Base-by-base conservation (phyloP, 306 rosid genomes). In the Vigna hirtella region DNA sequence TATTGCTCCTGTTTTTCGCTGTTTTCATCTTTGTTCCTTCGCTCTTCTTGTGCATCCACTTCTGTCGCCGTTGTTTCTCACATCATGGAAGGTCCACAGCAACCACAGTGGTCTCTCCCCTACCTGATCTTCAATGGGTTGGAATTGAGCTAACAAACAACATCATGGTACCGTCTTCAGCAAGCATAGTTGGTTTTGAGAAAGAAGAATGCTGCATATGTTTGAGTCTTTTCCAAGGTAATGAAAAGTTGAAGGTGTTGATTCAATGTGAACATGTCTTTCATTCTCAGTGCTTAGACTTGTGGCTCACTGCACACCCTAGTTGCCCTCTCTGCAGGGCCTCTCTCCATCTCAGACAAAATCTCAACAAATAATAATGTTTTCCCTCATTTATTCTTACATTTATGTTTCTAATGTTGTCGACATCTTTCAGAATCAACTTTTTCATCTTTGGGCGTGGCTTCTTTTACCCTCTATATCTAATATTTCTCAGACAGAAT, bases 241-340 rank as follows among this genome's bases (percentile, higher is more conserved):
- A 61, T 61, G 91, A 82, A 50, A 88, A 50, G 53, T 28, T 83
- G 52, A 83, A 76, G 80, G 80, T 83, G 24, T 58, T 88, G 43
- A 63, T 63, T 14, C 76, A 86, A 48, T 88, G 88, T 58, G 49
- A 56, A 16, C 89, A 84, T 86, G 77, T 43, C 0, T 83, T 83
- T 34, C 89, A 86, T 77, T 85, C 85, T 79, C 74, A 83, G 24
- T 86, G 89, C 28, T 77, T 86, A 65, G 86, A 86, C 2, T 24
- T 56, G 59, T 88, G 88, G 91, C 76, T 88, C n/a, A 59, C 20
- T 47, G 9, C 50, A 36, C 71, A 83, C 17, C 76, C 85, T 51
- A 86, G 2, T 12, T 88, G 91, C 47, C 91, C 91, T 77, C 88
- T 85, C 15, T 88, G 88, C 66, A 86, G 91, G 49, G 63, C 83